Conservation (phyloP, 1,284 basidiomycete genomes). For the Ceratobasidium sp. region DNA sequence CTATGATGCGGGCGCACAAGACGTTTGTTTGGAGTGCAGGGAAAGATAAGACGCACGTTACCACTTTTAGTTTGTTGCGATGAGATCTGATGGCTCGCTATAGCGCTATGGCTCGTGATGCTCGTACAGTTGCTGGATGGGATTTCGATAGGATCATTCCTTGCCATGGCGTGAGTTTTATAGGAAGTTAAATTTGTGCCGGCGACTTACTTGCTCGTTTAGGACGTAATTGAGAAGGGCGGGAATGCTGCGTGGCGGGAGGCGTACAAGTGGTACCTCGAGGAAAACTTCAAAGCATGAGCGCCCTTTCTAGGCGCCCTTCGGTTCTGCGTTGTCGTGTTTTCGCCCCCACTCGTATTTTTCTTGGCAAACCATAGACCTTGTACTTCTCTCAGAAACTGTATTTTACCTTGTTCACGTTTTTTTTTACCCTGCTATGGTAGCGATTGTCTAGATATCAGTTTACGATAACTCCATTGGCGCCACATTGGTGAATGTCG, state of each 20-base stretch:
- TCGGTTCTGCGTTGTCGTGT: no score
- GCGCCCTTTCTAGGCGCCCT: no score
- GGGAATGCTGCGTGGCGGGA: constrained; percentile 78
- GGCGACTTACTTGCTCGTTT: constrained; percentile 58
- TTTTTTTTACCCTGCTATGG: no score
- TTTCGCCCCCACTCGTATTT: no score
- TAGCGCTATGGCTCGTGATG: constrained; percentile 81
- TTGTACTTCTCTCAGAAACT: no score
- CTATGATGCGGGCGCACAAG: constrained; percentile 72
- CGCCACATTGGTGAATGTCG: no score
- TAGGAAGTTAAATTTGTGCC: constrained; percentile 38
- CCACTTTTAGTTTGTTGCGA: background rate
- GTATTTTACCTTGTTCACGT: no score
- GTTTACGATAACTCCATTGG: no score
- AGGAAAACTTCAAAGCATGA: constrained; percentile 41
- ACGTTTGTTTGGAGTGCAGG: constrained; percentile 66
- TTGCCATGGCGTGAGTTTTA: constrained; percentile 86
- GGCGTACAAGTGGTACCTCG: constrained; percentile 56
- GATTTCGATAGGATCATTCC: constrained; percentile 92
- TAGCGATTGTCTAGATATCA: no score
- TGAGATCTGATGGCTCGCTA: background rate
- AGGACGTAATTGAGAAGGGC: constrained; percentile 84
- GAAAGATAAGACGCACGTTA: constrained; percentile 72
- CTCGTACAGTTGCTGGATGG: constrained; percentile 80
- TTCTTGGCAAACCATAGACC: no score